Base-by-base conservation (phyloP, 768 basidiomycete genomes). In the Calocera viscosa region DNA sequence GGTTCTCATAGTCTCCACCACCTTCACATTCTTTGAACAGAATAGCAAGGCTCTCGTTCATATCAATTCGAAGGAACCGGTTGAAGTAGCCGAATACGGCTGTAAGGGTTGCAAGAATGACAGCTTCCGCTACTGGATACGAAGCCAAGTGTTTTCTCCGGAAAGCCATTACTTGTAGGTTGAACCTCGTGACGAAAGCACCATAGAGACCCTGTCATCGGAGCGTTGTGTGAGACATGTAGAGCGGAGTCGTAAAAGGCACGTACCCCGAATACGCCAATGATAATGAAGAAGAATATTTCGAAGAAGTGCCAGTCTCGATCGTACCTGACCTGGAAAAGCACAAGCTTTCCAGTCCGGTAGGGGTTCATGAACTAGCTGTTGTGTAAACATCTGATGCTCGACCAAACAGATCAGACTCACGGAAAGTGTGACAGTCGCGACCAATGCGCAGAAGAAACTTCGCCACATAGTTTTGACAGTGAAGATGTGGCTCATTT, bases 271-370 rank as follows among this genome's bases (percentile, higher is more conserved):
- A 99, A 99, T 69, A 98, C 82, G 11, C 96, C 96, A 43, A 99
- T 84, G 67, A 98, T 84, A 65, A 98, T 82, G 77, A 94, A 99
- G 76, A 95, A 95, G 19, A 96, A 88, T 64, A 99, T 90, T 74
- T 98, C 96, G 73, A 98, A 98, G 78, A 95, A 97, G 74, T 98
- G 96, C 96, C 96, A 99, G 72, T 94, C 93, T 34, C 95, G 84
- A 74, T 90, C 90, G 75, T 98, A 99, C 1, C 94, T 94, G 72
- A 99, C 92, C 74, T 97, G 94, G 79, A 99, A 99, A 68, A 98
- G 78, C 73, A 99, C 96, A 30, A 99, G 85, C 75, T 98, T 98
- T 24, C 95, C 96, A 0, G 96, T 98, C 39, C 94, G 84, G 78
- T 93, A 99, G 1, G 96, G 96, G 74, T 98, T 97, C 90, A 99